A percentile compares a stretch with the other conserved stretches of the same genome.
phyloP scores from a whole-genome alignment of 1,139 yeast genomes.

The Zhuliangozyma parablackwelliae region DNA sequence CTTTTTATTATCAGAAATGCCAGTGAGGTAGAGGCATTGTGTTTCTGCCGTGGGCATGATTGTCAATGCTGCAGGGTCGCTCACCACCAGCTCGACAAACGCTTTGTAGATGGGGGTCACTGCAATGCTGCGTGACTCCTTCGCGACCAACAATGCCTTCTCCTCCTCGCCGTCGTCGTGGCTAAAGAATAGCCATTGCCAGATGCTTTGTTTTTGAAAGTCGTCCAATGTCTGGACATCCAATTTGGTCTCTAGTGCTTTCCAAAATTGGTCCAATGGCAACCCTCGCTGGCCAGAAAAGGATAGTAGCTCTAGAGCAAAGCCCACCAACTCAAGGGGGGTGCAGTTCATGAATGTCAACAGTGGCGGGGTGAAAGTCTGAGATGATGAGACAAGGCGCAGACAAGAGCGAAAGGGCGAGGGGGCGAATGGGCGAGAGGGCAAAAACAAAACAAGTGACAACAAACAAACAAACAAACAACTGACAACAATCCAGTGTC shows the following conservation, averaged over 20 bases:
- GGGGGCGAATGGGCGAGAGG: too few relatives aligned
- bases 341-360: conserved; percentile 13
- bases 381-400: not conserved
- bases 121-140: conserved; percentile 8
- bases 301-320: conserved; percentile 26
- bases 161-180: conserved; percentile 11
- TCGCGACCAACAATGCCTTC: conserved; percentile 15
- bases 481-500: too few relatives aligned
- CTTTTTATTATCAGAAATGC: conserved; percentile 30
- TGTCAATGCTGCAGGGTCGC: conserved; percentile 12
- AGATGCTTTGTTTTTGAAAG: conserved; percentile 34
- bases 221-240: conserved; percentile 20
- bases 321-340: conserved; percentile 26
- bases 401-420: too few relatives aligned
- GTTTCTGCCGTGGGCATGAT: conserved; percentile 35
- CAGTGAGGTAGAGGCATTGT: conserved; percentile 41
- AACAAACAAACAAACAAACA: too few relatives aligned
- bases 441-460: too few relatives aligned
- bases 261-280: conserved; percentile 28
- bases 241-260: conserved; percentile 17
- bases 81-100: conserved; percentile 14
- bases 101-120: conserved; percentile 18
- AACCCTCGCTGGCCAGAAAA: conserved; percentile 36
- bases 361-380: not conserved
- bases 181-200: conserved; percentile 38